These are phyloP conservation scores for Protostelium mycophagum DNA, from an alignment of 78 protist species.

Conservation along the genomic window DNA sequence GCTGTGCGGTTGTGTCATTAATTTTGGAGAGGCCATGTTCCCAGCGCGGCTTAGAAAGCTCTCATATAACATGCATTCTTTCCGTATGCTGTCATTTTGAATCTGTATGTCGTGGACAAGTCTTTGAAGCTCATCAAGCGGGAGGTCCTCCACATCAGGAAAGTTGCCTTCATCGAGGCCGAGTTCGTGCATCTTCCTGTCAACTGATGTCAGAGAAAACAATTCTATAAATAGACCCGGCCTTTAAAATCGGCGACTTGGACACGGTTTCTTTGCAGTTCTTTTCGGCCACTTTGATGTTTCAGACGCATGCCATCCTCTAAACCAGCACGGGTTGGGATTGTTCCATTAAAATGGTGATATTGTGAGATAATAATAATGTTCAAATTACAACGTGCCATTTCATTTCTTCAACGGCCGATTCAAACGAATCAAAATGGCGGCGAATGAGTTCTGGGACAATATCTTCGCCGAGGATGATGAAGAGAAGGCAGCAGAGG, in stretches of 20 bases:
- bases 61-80: background rate
- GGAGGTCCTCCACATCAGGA: background rate
- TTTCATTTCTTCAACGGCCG: no score
- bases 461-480: constrained; percentile 32
- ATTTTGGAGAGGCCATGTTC: background rate
- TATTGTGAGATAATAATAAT: no score
- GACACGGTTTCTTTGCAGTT: no score
- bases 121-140: background rate
- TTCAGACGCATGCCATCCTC: no score
- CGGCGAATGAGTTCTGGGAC: constrained; percentile 14
- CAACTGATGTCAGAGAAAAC: no score
- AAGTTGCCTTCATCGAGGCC: background rate
- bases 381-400: no score
- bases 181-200: background rate
- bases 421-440: no score
- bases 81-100: background rate
- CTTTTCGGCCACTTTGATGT: no score
- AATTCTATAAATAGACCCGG: no score
- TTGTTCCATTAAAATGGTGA: no score
- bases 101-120: background rate
- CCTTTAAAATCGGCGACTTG: no score
- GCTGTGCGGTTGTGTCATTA: background rate
- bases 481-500: background rate
- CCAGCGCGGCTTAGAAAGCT: background rate
- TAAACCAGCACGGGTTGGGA: no score